These are phyloP conservation scores for Neostapfia colusana DNA, from an alignment of 176 grass and related monocot species.

Conservation along the genomic window DNA sequence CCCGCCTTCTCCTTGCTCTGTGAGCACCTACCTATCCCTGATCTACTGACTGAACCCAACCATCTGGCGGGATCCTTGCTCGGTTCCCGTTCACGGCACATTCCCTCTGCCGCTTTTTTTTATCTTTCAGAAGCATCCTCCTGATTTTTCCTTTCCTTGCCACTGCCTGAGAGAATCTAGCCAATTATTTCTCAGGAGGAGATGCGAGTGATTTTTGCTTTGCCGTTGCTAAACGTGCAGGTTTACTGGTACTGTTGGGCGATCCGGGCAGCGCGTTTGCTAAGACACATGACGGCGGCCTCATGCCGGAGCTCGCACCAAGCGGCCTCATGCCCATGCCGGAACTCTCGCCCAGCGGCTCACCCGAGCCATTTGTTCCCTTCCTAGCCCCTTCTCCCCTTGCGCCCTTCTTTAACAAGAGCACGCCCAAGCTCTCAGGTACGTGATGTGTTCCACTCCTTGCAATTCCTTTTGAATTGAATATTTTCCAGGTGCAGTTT, in stretches of 20 bases:
- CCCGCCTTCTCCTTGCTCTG: conserved; percentile 45
- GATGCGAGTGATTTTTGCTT: conserved; percentile 21
- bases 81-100: neutral
- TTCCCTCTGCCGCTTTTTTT: neutral
- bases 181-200: conserved; percentile 7
- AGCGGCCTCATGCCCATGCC: conserved; percentile 40
- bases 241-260: conserved; percentile 34
- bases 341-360: conserved; percentile 61
- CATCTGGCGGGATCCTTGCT: neutral
- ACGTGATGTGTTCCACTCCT: neutral
- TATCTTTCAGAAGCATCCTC: conserved; percentile 8
- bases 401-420: conserved; percentile 83
- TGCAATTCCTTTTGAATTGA: neutral
- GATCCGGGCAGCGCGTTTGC: conserved; percentile 43
- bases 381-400: conserved; percentile 69
- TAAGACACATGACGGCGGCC: conserved; percentile 27
- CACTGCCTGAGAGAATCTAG: neutral
- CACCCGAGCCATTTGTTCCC: conserved; percentile 75
- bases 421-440: conserved; percentile 89
- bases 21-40: conserved; percentile 26
- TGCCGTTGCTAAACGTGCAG: conserved; percentile 45
- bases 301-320: conserved; percentile 38
- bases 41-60: conserved; percentile 1
- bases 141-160: neutral
- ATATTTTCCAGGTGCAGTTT: neutral